These are phyloP conservation scores for Inonotus obliquus DNA, from an alignment of 1,284 basidiomycete species.

Conservation along the genomic window DNA sequence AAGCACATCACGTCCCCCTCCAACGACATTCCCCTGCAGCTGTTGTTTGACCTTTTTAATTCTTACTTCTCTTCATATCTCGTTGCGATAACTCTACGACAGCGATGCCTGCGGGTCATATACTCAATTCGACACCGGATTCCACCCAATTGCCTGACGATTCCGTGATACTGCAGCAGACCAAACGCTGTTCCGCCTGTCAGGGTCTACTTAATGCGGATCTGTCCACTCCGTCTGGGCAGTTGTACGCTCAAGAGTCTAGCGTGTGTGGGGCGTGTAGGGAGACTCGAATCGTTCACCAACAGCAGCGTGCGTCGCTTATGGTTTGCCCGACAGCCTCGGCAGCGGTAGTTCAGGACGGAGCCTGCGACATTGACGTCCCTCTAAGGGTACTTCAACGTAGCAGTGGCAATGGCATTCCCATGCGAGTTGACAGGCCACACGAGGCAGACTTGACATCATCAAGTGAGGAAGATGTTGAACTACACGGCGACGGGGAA, in stretches of 20 bases:
- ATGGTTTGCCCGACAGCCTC: not conserved
- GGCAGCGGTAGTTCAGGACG: not conserved
- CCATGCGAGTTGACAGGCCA: not conserved
- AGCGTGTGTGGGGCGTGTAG: conserved; percentile 35
- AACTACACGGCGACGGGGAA: not conserved
- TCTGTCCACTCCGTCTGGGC: conserved; percentile 12
- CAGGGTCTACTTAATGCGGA: conserved; percentile 21
- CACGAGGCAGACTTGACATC: not conserved
- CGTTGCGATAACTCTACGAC: conserved; percentile 3
- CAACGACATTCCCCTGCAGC: conserved; percentile 13
- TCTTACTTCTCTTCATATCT: too few relatives aligned
- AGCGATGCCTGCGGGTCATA: conserved; percentile 34
- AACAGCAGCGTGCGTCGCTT: not conserved
- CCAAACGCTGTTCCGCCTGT: conserved; percentile 24
- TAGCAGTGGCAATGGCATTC: not conserved
- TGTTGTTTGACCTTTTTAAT: not conserved
- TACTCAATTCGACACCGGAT: conserved; percentile 20
- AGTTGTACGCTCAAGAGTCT: conserved; percentile 21
- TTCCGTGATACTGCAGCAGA: conserved; percentile 13
- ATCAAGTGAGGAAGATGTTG: not conserved
- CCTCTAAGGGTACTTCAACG: not conserved
- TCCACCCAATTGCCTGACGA: conserved; percentile 20
- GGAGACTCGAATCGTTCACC: conserved; percentile 9
- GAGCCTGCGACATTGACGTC: conserved; percentile 4
- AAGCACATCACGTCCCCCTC: not conserved